Evolutionary conservation across 169 alveolate species (phyloP), one percentile per base, ranked within the genome.

Genomic region (Babesia ovis): DNA sequence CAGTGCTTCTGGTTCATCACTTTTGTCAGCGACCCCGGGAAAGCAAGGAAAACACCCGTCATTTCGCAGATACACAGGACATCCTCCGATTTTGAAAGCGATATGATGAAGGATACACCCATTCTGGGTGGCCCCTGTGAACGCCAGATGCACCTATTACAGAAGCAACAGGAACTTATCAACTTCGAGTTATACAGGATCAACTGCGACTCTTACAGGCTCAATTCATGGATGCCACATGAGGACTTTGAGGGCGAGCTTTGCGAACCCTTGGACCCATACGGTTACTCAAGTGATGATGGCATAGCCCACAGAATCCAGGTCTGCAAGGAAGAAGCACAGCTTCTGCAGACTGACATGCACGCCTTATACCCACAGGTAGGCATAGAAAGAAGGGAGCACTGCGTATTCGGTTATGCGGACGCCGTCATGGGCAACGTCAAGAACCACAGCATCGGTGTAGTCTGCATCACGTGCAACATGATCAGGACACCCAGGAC

Each of bases 401-500:
- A 57, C 54, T 68, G 67, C 31, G 77, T 46, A 29, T 34, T 55
- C 29, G 57, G 64, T 25, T 79, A 89, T 29, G 60, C 69, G n/a
- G 60, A 64, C 14, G 71, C 62, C 46, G 84, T 59, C 22, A 32
- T 53, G 60, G 85, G 73, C 20, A 66, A 55, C 41, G 50, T 55
- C 8, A 66, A 56, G 56, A 70, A 59, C 14, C 74, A 35, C 29
- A 46, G 74, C 27, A 41, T 68, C 0, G 34, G 34, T 0, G 29
- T 68, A 57, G 88, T 92, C 27, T 93, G 97, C 55, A 91, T 93
- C 54, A 93, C 97, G 4, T 93, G 97, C 79, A 84, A 83, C 53
- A 92, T 90, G 48, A 77, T 85, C 48, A 92, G 77, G 51, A 80
- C 93, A 1, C 69, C 82, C 1, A 64, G 95, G 66, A 82, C 86